Evolutionary conservation across 2,329 filamentous ascomycete genomes (phyloP), one percentile per base, ranked within the genome.

Genomic region (Colletotrichum theobromicola): DNA sequence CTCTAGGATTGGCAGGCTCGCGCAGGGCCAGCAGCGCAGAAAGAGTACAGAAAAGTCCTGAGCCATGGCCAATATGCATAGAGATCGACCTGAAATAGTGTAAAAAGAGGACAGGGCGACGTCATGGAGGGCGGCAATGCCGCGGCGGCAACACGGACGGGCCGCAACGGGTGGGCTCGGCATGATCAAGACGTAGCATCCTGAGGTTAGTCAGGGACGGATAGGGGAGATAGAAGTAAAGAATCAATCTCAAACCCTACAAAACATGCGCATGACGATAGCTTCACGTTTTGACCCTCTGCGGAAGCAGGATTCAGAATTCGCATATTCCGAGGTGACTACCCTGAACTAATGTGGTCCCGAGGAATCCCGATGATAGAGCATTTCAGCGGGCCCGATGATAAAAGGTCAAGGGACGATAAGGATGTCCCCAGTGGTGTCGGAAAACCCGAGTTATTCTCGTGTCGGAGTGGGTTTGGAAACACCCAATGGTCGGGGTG

Each of bases 241-340:
- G 69, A 55, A 46, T 62, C 37, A 55, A 62, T 62, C 35, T 57
- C 72, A 71, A 74, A 57, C 50, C 53, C 42, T 61, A 21, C 55
- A n/a, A 74, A 37, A 65, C 53, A 62, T 16, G 57, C 61, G 61
- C 72, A 74, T 61, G 72, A 74, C 67, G 72, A 74, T 74, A 61
- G 61, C 72, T 74, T 74, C 72, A 71, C 37, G 67, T 66, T 74
- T 74, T 61, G 61, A 66, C 67, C 61, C n/a, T 53, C 28, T 34
- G 21, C 12, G n/a, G 28, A 42, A 55, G 30, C n/a, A 61, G 61
- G 53, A 71, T 71, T 57, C 32, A 65, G 53, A 37, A 71, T 61
- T 61, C 53, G 61, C 30, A 30, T 26, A 62, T 71, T 74, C 53
- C 61, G 67, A 74, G 28, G 15, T 42, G 61, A 73, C 24, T 46